Evolutionary conservation across 345 rosid genomes (phyloP), one percentile per base, ranked within the genome.

Genomic region (Brassica rapa): DNA sequence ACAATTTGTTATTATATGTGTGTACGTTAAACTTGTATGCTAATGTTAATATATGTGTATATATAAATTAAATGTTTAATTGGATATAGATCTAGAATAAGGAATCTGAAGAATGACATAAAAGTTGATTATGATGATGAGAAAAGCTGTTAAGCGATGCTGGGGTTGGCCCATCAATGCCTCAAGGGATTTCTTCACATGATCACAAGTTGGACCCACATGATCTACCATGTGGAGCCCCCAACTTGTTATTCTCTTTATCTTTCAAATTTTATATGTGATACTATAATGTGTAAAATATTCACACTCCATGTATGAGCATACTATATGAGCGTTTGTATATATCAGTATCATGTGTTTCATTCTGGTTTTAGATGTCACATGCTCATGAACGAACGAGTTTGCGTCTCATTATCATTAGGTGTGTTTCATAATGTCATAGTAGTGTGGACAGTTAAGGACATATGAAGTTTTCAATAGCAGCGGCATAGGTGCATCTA

Each of bases 181-280:
- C 43, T 71, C 80, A 32, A 81, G 49, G 82, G 82, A 80, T 80
- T 74, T 81, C 59, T 81, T 76, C 84, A 81, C 84, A 72, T 81
- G 84, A 61, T 46, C 49, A 66, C 77, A 66, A 76, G 65, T 5
- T 81, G 81, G 83, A 76, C 83, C 81, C 83, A 76, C 83, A 81
- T 76, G 77, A 60, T 75, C 67, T 63, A 55, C 75, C 75, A 69
- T 63, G 75, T 80, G 82, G 53, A 51, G 19, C 66, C 75, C 66
- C 8, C 32, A 2, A 3, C 62, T 43, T 57, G 6, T 57, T 70
- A 62, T 62, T 55, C 62, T 62, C 59, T 68, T 4, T 15, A 25
- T 25, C 56, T 73, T 72, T 43, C 0, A 2, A 29, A 1, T 19
- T 33, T 16, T 41, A 3, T 68, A 30, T 14, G 39, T 37, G 8